A percentile compares a stretch with the other conserved stretches of the same genome.
Conservation (phyloP, 2,329 filamentous ascomycete species). For the Curvularia sp. region DNA sequence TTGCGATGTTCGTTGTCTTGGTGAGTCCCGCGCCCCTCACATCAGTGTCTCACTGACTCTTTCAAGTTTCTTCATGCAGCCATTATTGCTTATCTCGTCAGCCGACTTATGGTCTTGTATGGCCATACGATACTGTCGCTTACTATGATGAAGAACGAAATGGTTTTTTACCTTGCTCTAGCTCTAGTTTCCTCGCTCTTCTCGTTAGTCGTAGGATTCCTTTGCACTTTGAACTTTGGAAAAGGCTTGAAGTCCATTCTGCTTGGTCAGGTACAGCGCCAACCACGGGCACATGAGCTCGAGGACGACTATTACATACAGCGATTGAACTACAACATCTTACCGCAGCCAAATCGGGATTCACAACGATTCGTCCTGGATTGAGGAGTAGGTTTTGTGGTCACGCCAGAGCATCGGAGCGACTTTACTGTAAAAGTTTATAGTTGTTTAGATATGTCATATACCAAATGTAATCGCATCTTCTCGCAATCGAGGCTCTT, state of each 20-base stretch:
- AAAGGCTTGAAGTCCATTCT: conserved; percentile 34
- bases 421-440: background rate
- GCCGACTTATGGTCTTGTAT: conserved; percentile 28
- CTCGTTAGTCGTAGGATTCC: conserved; percentile 11
- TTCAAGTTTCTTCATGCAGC: conserved; percentile 22
- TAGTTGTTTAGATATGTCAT: background rate
- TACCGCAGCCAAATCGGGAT: conserved; percentile 14
- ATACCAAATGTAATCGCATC: background rate
- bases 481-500: no score
- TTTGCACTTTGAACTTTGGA: conserved; percentile 32
- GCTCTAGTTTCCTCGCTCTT: conserved; percentile 16
- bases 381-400: background rate
- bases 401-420: background rate
- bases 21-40: conserved; percentile 14
- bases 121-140: conserved; percentile 14
- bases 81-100: conserved; percentile 31
- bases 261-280: conserved; percentile 16
- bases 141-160: conserved; percentile 32
- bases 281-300: conserved; percentile 10
- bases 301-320: conserved; percentile 18
- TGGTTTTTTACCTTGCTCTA: conserved; percentile 28
- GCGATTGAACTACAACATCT: conserved; percentile 20
- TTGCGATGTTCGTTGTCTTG: conserved; percentile 22
- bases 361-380: conserved; percentile 18
- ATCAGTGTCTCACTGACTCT: background rate